phyloP scores from a whole-genome alignment of 2,329 filamentous ascomycete genomes.

The Gnomoniopsis smithogilvyi region DNA sequence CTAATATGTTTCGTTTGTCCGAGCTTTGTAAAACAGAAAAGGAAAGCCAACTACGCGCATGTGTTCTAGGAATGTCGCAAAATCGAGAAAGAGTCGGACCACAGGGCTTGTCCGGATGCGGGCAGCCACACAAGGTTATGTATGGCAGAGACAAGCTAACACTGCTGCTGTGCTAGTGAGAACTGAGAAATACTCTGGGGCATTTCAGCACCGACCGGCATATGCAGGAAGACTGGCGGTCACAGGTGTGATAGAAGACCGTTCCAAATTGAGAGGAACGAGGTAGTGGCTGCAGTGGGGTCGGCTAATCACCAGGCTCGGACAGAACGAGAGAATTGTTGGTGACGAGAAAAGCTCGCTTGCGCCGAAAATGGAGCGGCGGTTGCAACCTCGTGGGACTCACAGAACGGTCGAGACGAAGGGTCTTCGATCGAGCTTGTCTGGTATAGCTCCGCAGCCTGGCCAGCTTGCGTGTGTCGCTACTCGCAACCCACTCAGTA shows the following conservation, averaged over 20 bases:
- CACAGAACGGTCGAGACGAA: not conserved
- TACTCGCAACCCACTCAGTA: constrained; percentile 1
- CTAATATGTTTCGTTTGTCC: constrained; percentile 7
- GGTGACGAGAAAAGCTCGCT: constrained; percentile 4
- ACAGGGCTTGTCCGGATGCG: constrained; percentile 28
- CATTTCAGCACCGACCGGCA: constrained; percentile 16
- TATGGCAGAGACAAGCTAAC: constrained; percentile 29
- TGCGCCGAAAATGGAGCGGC: not conserved
- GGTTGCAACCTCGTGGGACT: not conserved
- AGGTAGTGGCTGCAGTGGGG: constrained; percentile 14
- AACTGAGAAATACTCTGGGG: constrained; percentile 6
- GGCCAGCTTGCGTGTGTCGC: constrained; percentile 11
- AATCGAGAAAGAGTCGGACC: constrained; percentile 34
- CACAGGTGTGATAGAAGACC: constrained; percentile 17
- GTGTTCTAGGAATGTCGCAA: constrained; percentile 36
- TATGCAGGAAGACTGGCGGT: constrained; percentile 18
- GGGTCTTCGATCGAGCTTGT: not conserved
- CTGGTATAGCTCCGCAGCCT: constrained; percentile 9
- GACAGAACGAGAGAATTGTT: constrained; percentile 3
- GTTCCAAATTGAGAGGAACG: constrained; percentile 3
- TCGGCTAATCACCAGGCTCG: not conserved
- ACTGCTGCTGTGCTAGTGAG: constrained; percentile 7
- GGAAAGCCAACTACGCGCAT: constrained; percentile 28
- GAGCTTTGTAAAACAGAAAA: constrained; percentile 27
- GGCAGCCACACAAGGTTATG: constrained; percentile 49